Conservation (phyloP, 2,329 filamentous ascomycete species). For the Fusarium decemcellulare region DNA sequence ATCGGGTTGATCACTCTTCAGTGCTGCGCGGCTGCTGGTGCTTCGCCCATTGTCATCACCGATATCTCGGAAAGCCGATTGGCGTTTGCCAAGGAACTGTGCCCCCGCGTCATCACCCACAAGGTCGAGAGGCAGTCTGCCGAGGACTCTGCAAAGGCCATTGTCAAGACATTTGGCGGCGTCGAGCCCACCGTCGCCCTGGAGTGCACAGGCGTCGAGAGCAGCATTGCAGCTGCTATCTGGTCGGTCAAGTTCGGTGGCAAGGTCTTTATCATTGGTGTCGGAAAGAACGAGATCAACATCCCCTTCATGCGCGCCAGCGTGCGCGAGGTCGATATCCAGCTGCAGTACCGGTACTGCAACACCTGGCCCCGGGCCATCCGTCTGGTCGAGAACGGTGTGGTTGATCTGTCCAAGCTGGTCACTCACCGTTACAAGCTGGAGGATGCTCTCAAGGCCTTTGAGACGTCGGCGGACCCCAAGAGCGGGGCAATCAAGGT, state of each 20-base stretch:
- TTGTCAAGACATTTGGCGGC: constrained; percentile 77
- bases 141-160: constrained; percentile 81
- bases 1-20: constrained; percentile 93
- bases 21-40: constrained; percentile 88
- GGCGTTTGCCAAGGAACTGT: constrained; percentile 86
- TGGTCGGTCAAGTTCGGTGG: constrained; percentile 95
- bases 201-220: constrained; percentile 96
- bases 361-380: constrained; percentile 98
- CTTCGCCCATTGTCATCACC: constrained; percentile 91
- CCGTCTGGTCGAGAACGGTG: constrained; percentile 84
- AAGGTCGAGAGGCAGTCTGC: constrained; percentile 77
- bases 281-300: constrained; percentile 95
- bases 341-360: constrained; percentile 96
- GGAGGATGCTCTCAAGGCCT: constrained; percentile 90
- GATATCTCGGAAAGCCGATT: constrained; percentile 92
- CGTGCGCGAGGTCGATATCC: constrained; percentile 92
- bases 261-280: constrained; percentile 96
- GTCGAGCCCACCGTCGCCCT: constrained; percentile 86
- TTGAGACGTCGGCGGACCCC: constrained; percentile 88
- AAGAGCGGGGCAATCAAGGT: constrained; percentile 98
- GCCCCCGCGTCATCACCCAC: constrained; percentile 84
- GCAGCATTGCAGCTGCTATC: constrained; percentile 87
- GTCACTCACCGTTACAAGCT: constrained; percentile 91
- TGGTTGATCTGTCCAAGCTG: constrained; percentile 84
- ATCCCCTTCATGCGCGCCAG: constrained; percentile 96